phyloP scores from a whole-genome alignment of 805 yeast genomes.

The Nakazawaea molendinolei region DNA sequence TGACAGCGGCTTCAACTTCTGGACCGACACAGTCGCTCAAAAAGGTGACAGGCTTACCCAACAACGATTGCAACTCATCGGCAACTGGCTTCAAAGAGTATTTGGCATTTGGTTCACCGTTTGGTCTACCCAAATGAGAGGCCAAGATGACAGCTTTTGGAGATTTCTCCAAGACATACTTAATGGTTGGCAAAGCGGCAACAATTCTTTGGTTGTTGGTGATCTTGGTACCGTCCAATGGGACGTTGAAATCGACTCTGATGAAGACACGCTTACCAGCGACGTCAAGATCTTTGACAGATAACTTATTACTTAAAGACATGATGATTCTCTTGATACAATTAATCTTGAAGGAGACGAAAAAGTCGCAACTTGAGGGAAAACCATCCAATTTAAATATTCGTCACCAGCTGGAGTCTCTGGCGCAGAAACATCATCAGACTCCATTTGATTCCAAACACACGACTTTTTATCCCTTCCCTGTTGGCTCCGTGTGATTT shows the following conservation, averaged over 20 bases:
- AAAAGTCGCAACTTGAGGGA: no score
- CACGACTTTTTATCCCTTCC: no score
- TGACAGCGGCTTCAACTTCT: conserved; percentile 77
- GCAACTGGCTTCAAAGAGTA: conserved; percentile 93
- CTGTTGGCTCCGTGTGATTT: no score
- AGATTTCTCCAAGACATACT: conserved; percentile 85
- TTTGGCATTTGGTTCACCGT: conserved; percentile 82
- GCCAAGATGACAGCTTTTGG: conserved; percentile 92
- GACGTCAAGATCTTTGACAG: conserved; percentile 86
- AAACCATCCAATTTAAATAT: no score
- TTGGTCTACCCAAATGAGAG: conserved; percentile 99
- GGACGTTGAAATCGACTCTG: conserved; percentile 96
- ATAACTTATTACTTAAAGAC: conserved; percentile 91
- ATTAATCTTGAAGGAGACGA: no score
- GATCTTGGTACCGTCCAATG: conserved; percentile 91
- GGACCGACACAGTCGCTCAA: conserved; percentile 88
- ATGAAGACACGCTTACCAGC: conserved; percentile 93
- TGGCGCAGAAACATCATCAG: no score
- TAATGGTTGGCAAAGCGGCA: conserved; percentile 98
- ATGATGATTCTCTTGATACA: conserved; percentile 35
- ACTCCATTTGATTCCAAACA: no score
- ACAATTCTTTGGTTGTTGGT: conserved; percentile 99
- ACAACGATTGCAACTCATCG: conserved; percentile 73
- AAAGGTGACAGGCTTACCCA: conserved; percentile 72
- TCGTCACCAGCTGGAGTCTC: no score